Conservation (phyloP, 106 monocot genomes). For the Dendrobium chrysotoxum region DNA sequence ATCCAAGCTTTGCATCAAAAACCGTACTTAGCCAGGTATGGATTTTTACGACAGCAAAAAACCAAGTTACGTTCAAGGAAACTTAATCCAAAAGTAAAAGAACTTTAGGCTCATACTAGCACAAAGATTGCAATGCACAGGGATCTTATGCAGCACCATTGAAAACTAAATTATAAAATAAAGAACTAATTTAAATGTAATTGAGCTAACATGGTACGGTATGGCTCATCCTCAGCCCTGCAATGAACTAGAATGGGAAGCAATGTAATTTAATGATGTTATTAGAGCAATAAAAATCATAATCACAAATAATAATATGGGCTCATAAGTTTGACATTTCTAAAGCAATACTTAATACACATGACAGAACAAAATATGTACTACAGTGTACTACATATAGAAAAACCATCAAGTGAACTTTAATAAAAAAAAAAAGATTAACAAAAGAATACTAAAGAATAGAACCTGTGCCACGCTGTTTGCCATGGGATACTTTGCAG, state of each 20-base stretch:
- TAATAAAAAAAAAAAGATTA: too few species aligned
- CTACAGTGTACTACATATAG: background rate
- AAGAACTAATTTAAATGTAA: background rate
- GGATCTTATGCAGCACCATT: background rate
- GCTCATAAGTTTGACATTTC: background rate
- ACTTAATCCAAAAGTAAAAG: background rate
- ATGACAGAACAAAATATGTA: background rate
- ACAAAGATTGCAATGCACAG: background rate
- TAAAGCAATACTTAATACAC: background rate
- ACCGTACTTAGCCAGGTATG: background rate
- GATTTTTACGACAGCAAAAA: background rate
- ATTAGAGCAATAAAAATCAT: background rate
- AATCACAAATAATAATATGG: background rate
- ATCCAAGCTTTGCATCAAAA: background rate
- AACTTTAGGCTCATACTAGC: background rate
- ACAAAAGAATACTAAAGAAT: conserved; percentile 5
- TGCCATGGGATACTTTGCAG: conserved; percentile 94
- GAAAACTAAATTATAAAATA: background rate
- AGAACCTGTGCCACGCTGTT: conserved; percentile 94
- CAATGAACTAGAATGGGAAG: background rate
- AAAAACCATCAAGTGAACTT: background rate
- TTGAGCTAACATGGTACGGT: background rate
- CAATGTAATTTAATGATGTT: background rate
- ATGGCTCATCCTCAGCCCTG: background rate
- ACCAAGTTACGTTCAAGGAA: background rate